These are phyloP conservation scores for Lactuca saligna DNA, from an alignment of 129 eudicot genomes.

Conservation along the genomic window DNA sequence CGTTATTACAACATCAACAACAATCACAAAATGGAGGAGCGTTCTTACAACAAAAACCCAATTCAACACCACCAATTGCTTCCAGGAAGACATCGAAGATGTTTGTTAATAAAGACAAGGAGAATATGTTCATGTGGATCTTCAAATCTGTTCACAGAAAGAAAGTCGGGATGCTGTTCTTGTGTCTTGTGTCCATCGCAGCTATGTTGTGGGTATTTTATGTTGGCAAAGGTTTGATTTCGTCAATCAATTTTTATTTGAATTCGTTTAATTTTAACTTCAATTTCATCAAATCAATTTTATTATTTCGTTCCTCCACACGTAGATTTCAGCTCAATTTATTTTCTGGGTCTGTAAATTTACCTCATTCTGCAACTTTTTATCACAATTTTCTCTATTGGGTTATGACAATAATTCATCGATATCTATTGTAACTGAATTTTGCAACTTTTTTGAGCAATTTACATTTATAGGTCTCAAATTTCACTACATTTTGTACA, in stretches of 20 bases:
- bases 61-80: slow-evolving; percentile 47
- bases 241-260: slow-evolving; percentile 11
- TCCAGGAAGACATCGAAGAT: slow-evolving; percentile 65
- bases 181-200: slow-evolving; percentile 68
- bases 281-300: not conserved
- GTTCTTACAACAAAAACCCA: slow-evolving; percentile 28
- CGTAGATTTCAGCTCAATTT: slow-evolving; percentile 9
- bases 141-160: slow-evolving; percentile 70
- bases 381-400: not conserved
- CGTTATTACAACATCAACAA: slow-evolving; percentile 72
- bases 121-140: slow-evolving; percentile 65
- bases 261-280: slow-evolving; percentile 9
- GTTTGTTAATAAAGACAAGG: slow-evolving; percentile 69
- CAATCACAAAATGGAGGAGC: slow-evolving; percentile 58
- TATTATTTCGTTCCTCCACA: not conserved
- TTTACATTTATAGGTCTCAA: slow-evolving; percentile 2
- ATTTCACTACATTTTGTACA: slow-evolving; percentile 2
- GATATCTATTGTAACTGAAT: not conserved
- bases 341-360: not conserved
- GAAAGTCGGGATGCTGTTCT: slow-evolving; percentile 86
- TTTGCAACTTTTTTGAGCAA: slow-evolving; percentile 9
- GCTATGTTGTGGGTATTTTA: slow-evolving; percentile 77
- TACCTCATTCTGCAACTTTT: slow-evolving; percentile 5
- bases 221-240: slow-evolving; percentile 88
- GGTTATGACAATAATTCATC: not conserved